A percentile compares a stretch with the other conserved stretches of the same genome.
Conservation (phyloP, 495 filamentous ascomycete species). For the Annulohypoxylon stygium region DNA sequence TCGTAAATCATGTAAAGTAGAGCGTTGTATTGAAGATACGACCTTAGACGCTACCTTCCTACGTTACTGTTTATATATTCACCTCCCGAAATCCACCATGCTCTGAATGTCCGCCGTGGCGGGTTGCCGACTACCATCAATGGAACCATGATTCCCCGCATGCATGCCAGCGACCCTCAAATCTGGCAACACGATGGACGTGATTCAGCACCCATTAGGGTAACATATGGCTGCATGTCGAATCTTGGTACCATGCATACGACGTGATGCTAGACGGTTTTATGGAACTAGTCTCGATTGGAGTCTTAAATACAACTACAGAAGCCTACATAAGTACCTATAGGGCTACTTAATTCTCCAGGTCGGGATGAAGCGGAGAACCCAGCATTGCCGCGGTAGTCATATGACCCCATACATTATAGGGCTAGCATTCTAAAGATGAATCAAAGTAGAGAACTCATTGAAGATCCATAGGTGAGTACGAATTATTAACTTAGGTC, state of each 20-base stretch:
- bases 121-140: neutral
- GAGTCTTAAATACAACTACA: neutral
- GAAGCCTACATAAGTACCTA: neutral
- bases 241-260: neutral
- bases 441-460: neutral
- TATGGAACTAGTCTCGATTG: neutral
- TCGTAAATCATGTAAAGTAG: neutral
- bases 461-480: neutral
- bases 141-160: neutral
- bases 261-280: neutral
- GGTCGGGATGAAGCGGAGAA: neutral
- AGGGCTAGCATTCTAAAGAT: too few species aligned
- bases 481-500: too few species aligned
- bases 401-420: neutral
- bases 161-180: neutral
- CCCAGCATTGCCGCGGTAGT: neutral
- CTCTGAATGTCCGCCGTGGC: neutral
- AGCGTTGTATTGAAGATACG: neutral
- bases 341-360: neutral
- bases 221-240: neutral
- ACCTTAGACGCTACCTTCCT: too few species aligned
- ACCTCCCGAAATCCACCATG: neutral
- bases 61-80: neutral
- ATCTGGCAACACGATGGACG: neutral
- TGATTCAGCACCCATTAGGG: conserved; percentile 1